Percentiles rank a stretch among this genome's conserved stretches.
phyloP scores from a whole-genome alignment of 2,329 filamentous ascomycete species.

The Microsporum ferrugineum region DNA sequence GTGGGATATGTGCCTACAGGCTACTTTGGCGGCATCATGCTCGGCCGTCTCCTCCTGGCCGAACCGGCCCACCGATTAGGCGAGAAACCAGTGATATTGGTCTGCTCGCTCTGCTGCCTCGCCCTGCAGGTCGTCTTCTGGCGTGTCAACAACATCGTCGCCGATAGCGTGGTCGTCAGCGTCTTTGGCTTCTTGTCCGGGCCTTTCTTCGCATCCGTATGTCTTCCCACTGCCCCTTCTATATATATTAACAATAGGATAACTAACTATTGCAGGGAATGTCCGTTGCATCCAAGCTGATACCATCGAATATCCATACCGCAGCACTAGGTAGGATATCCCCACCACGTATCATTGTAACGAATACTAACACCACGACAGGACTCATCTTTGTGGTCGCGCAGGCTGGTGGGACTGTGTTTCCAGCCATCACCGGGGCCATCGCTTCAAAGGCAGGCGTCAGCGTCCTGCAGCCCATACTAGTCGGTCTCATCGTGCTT shows the following conservation, averaged over 20 bases:
- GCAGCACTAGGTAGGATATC: constrained; percentile 36
- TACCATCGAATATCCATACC: constrained; percentile 37
- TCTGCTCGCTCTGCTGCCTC: constrained; percentile 43
- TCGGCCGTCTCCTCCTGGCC: constrained; percentile 46
- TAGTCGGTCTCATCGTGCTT: constrained; percentile 38
- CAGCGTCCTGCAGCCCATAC: constrained; percentile 41
- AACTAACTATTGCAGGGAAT: constrained; percentile 36
- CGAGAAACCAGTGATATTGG: constrained; percentile 46
- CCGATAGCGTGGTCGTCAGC: constrained; percentile 44
- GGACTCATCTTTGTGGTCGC: constrained; percentile 48
- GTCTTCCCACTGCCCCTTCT: constrained; percentile 2
- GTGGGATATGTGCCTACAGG: constrained; percentile 54
- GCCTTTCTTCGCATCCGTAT: constrained; percentile 46
- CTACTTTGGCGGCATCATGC: constrained; percentile 46
- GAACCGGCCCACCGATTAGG: constrained; percentile 51
- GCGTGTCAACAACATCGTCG: constrained; percentile 38
- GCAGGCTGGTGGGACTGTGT: constrained; percentile 45
- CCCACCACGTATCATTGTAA: neutral
- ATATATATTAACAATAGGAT: neutral
- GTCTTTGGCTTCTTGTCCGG: constrained; percentile 49
- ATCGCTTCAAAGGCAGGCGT: constrained; percentile 39
- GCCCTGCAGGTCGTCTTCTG: constrained; percentile 50
- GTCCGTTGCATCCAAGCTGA: constrained; percentile 43
- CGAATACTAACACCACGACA: constrained; percentile 2
- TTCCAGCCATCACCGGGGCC: constrained; percentile 46